These are phyloP conservation scores for Colletotrichum lentis DNA, from an alignment of 2,329 filamentous ascomycete genomes.

Conservation along the genomic window DNA sequence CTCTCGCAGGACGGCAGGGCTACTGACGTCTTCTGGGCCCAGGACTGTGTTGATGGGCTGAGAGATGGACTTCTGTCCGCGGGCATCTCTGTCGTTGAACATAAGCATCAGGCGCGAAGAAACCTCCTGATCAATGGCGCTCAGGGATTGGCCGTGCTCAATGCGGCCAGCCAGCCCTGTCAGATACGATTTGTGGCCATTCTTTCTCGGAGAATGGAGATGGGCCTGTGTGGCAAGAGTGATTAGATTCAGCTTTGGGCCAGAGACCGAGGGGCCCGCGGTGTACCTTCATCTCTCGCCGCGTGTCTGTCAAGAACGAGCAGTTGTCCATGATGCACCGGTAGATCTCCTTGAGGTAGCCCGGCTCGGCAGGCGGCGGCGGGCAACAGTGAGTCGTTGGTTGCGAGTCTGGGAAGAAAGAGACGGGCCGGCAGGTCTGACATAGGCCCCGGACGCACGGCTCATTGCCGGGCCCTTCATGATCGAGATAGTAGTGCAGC, in stretches of 20 bases:
- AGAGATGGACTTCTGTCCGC: slow-evolving; percentile 34
- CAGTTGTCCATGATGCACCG: slow-evolving; percentile 37
- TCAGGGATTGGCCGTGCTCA: slow-evolving; percentile 27
- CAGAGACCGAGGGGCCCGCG: neutral
- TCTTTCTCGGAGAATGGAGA: slow-evolving; percentile 33
- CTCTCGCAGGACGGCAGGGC: slow-evolving; percentile 29
- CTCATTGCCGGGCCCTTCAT: slow-evolving; percentile 30
- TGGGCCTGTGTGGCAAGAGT: slow-evolving; percentile 20
- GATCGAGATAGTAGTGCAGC: slow-evolving; percentile 37
- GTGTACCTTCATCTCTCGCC: slow-evolving; percentile 35
- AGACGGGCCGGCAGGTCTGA: slow-evolving; percentile 27
- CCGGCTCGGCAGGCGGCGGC: slow-evolving; percentile 25
- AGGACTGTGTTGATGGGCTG: slow-evolving; percentile 32
- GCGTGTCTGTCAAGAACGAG: slow-evolving; percentile 30
- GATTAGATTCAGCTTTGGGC: neutral
- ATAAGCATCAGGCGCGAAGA: slow-evolving; percentile 35
- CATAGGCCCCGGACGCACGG: slow-evolving; percentile 37
- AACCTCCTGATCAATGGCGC: slow-evolving; percentile 33
- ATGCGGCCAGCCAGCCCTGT: slow-evolving; percentile 24
- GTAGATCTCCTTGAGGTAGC: slow-evolving; percentile 36
- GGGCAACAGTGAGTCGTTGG: slow-evolving; percentile 35
- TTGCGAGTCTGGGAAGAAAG: slow-evolving; percentile 31
- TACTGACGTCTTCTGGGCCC: slow-evolving; percentile 30
- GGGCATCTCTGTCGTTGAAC: slow-evolving; percentile 36
- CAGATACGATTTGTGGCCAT: slow-evolving; percentile 33